Evolutionary conservation across 257 asterid species (phyloP), one percentile per base, ranked within the genome.

Genomic region (Lantana camara): DNA sequence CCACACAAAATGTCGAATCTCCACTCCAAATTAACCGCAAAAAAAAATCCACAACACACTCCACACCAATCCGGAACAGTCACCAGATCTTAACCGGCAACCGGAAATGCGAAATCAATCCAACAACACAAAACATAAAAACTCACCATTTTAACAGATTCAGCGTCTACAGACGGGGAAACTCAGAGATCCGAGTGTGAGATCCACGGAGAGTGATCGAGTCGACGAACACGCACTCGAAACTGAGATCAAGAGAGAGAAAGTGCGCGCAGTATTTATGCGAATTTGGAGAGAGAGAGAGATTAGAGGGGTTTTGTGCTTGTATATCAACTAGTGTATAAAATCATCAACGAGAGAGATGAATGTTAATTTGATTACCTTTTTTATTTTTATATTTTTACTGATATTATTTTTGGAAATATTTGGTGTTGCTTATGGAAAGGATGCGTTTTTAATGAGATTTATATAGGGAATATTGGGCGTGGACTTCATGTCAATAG

Each of bases 131-230:
- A 60, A 42, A 20, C 68, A 49, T 41, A 75, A 20, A 47, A 56
- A 62, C 83, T 82, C 83, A 80, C 88, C 88, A 82, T 82, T 68
- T 69, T 68, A 19, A 55, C 66, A 38, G 76, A 70, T 62, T 66
- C 60, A 46, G 67, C 49, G 77, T 38, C 50, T 46, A 30, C 72
- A 66, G 64, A 13, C 47, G 71, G 38, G 54, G 22, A 67, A 38
- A 67, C 68, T 72, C 34, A 66, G 65, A 65, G 80, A 78, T 73
- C 87, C 70, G 48, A 69, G 77, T 16, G 64, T 35, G 32, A 52
- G 79, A 76, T 73, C 82, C 61, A 41, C 57, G 38, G 52, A 50
- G 63, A 70, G 67, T 48, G 74, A 56, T 34, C 3, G 72, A 70
- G 72, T 55, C 44, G 45, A 64, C 35, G 48, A 55, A 68, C 56